Conservation (phyloP, 2,329 filamentous ascomycete genomes). For the Aspergillus sp. region DNA sequence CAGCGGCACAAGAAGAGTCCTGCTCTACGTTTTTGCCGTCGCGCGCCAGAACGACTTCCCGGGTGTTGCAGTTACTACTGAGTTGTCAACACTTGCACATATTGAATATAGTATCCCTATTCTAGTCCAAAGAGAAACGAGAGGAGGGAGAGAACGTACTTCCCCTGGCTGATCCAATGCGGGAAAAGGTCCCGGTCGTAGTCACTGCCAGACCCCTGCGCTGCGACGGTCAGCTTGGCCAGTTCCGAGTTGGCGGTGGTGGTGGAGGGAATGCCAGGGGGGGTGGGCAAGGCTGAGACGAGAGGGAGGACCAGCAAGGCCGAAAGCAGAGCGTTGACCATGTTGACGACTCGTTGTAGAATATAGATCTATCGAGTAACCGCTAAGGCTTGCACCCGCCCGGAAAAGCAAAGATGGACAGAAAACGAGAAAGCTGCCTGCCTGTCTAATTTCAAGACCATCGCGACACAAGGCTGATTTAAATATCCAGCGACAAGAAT, state of each 20-base stretch:
- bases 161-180: slow-evolving; percentile 60
- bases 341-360: neutral
- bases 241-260: slow-evolving; percentile 60
- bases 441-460: neutral
- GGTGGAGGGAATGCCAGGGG: slow-evolving; percentile 63
- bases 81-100: neutral
- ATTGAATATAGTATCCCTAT: neutral
- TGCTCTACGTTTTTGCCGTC: slow-evolving; percentile 66
- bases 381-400: too few species aligned
- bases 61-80: slow-evolving; percentile 66
- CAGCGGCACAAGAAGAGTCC: slow-evolving; percentile 60
- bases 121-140: neutral
- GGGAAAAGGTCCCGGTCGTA: slow-evolving; percentile 70
- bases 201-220: slow-evolving; percentile 53
- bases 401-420: neutral
- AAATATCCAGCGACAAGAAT: neutral
- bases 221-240: slow-evolving; percentile 56
- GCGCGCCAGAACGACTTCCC: slow-evolving; percentile 70
- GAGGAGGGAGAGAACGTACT: slow-evolving; percentile 38
- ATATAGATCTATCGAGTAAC: too few species aligned
- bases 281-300: slow-evolving; percentile 30
- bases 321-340: slow-evolving; percentile 8
- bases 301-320: slow-evolving; percentile 20
- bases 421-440: neutral
- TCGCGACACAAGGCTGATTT: neutral